These are phyloP conservation scores for Aspergillus coremiiformis DNA, from an alignment of 495 filamentous ascomycete genomes.

Conservation along the genomic window DNA sequence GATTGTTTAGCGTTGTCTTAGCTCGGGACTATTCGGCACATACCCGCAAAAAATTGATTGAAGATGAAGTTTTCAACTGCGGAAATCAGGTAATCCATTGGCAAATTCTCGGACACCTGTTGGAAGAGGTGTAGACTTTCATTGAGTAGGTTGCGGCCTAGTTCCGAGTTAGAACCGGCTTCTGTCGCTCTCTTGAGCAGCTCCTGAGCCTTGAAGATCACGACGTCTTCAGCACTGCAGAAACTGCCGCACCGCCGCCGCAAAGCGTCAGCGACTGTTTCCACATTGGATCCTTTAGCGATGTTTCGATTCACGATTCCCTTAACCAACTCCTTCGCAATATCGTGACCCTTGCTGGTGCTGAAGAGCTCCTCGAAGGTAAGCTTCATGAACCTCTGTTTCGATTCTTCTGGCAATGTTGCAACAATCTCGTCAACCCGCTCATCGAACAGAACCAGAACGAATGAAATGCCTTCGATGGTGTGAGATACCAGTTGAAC, in stretches of 20 bases:
- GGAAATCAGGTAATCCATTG: conserved; percentile 68
- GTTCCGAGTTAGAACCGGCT: conserved; percentile 61
- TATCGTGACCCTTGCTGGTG: conserved; percentile 65
- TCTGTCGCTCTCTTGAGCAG: conserved; percentile 80
- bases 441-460: conserved; percentile 88
- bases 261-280: conserved; percentile 90
- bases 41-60: conserved; percentile 77
- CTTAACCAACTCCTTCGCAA: conserved; percentile 95
- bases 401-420: conserved; percentile 62
- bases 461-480: conserved; percentile 93
- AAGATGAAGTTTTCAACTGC: conserved; percentile 69
- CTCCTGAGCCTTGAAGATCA: conserved; percentile 97
- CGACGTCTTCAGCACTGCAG: conserved; percentile 91
- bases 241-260: conserved; percentile 88
- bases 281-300: conserved; percentile 88
- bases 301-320: conserved; percentile 98
- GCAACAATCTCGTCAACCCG: conserved; percentile 78
- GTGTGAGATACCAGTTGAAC: conserved; percentile 74
- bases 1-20: conserved; percentile 8
- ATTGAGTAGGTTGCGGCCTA: conserved; percentile 72
- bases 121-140: conserved; percentile 85
- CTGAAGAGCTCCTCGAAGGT: conserved; percentile 86
- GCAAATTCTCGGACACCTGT: conserved; percentile 73
- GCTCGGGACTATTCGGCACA: neutral
- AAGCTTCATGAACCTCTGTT: conserved; percentile 60